A percentile compares a stretch with the other conserved stretches of the same genome.
phyloP scores from a whole-genome alignment of 148 eudicot species.

The Gaultheria prostrata region DNA sequence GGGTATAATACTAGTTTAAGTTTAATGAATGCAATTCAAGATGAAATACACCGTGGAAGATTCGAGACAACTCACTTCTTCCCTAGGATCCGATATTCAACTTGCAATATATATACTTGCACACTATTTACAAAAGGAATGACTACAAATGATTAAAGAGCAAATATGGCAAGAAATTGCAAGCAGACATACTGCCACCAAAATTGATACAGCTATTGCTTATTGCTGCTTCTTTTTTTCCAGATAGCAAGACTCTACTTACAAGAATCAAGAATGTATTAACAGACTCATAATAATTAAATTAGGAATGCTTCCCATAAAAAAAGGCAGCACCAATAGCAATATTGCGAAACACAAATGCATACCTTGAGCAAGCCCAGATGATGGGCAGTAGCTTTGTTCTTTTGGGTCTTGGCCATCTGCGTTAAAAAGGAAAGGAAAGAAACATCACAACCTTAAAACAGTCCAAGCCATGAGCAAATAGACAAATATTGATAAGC shows the following conservation, averaged over 20 bases:
- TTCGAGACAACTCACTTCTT: background rate
- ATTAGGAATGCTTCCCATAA: background rate
- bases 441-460: slow-evolving; percentile 8
- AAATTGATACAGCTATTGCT: background rate
- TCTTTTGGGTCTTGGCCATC: slow-evolving; percentile 99
- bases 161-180: background rate
- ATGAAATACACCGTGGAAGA: background rate
- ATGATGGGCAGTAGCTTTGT: slow-evolving; percentile 98
- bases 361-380: slow-evolving; percentile 83
- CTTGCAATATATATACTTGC: background rate
- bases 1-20: background rate
- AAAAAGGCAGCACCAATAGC: background rate
- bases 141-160: background rate
- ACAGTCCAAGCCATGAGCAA: background rate
- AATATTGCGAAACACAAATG: background rate
- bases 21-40: background rate
- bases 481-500: background rate
- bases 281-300: background rate
- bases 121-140: background rate
- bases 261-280: background rate
- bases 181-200: background rate
- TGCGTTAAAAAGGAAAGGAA: slow-evolving; percentile 28
- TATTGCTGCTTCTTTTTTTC: background rate
- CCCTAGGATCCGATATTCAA: background rate
- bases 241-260: background rate